Conservation (phyloP, 2,329 filamentous ascomycete species). For the Escovopsis sp. region DNA sequence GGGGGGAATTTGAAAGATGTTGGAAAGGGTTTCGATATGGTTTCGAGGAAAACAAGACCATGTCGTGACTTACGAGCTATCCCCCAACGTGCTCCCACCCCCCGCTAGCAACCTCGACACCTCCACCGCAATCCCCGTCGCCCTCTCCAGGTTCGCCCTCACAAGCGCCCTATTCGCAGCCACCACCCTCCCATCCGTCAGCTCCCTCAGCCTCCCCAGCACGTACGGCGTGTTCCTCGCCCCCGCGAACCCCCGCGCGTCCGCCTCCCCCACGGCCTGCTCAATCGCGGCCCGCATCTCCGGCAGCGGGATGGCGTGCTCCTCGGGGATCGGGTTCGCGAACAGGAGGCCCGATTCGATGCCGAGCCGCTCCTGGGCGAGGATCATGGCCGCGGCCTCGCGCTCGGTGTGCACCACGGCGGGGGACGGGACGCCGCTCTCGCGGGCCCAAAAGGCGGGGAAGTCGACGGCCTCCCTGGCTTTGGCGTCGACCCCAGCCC, state of each 20-base stretch:
- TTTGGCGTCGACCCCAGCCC: too few species aligned
- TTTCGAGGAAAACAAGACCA: slow-evolving; percentile 7
- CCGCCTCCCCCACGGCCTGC: slow-evolving; percentile 49
- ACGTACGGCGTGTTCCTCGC: slow-evolving; percentile 76
- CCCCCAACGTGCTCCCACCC: slow-evolving; percentile 12
- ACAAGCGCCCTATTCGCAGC: slow-evolving; percentile 55
- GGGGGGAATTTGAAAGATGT: too few species aligned
- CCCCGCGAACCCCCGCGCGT: slow-evolving; percentile 50
- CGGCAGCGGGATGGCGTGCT: slow-evolving; percentile 51
- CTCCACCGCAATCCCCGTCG: slow-evolving; percentile 38
- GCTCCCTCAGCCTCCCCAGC: slow-evolving; percentile 59
- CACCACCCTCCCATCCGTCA: slow-evolving; percentile 58
- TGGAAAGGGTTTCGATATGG: too few species aligned
- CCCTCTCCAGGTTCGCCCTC: slow-evolving; percentile 35
- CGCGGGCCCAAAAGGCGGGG: slow-evolving; percentile 81
- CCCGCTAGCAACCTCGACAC: slow-evolving; percentile 29
- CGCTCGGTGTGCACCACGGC: slow-evolving; percentile 56
- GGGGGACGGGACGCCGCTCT: slow-evolving; percentile 72
- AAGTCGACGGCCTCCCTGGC: slow-evolving; percentile 48
- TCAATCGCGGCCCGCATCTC: slow-evolving; percentile 58
- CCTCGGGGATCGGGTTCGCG: slow-evolving; percentile 70
- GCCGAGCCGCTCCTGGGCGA: slow-evolving; percentile 57
- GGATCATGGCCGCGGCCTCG: slow-evolving; percentile 79
- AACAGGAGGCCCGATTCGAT: slow-evolving; percentile 72
- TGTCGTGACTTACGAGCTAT: slow-evolving; percentile 24